Percentiles rank a stretch among this genome's conserved stretches.
Conservation (phyloP, 73 alveolate species). For the Urostyla sp. region DNA sequence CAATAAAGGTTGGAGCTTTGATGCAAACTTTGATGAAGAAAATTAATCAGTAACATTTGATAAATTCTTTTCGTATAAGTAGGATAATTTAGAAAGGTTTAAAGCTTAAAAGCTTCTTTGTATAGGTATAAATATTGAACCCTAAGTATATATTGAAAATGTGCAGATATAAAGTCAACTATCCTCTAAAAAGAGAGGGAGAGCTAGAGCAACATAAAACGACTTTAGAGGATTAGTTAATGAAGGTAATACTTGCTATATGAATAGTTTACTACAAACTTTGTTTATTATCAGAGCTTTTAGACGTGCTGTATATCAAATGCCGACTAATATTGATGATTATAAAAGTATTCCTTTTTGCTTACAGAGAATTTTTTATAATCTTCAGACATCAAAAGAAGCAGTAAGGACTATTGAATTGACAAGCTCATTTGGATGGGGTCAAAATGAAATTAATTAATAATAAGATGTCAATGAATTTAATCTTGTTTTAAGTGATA, state of each 20-base stretch:
- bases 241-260: conserved; percentile 95
- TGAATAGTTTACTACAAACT: conserved; percentile 89
- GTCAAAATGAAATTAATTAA: conserved; percentile 79
- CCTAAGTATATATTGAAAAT: not conserved
- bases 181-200: not conserved
- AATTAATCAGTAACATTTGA: not conserved
- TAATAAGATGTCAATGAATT: conserved; percentile 96
- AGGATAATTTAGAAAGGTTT: not conserved
- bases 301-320: conserved; percentile 85
- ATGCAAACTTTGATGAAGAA: not conserved
- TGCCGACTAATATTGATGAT: conserved; percentile 84
- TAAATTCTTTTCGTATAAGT: not conserved
- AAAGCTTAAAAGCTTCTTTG: not conserved
- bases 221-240: conserved; percentile 78
- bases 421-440: conserved; percentile 92
- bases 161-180: not conserved
- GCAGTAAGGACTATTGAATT: conserved; percentile 74
- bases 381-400: conserved; percentile 62
- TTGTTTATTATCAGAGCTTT: conserved; percentile 81
- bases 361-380: conserved; percentile 86
- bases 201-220: conserved; percentile 2
- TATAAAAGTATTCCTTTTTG: conserved; percentile 77
- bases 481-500: conserved; percentile 82
- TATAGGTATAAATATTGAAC: conserved; percentile 19
- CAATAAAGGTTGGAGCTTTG: not conserved